These are phyloP conservation scores for Rhytidiadelphus loreus DNA, from an alignment of 225 moss, liverwort and hornwort genomes.

Conservation along the genomic window DNA sequence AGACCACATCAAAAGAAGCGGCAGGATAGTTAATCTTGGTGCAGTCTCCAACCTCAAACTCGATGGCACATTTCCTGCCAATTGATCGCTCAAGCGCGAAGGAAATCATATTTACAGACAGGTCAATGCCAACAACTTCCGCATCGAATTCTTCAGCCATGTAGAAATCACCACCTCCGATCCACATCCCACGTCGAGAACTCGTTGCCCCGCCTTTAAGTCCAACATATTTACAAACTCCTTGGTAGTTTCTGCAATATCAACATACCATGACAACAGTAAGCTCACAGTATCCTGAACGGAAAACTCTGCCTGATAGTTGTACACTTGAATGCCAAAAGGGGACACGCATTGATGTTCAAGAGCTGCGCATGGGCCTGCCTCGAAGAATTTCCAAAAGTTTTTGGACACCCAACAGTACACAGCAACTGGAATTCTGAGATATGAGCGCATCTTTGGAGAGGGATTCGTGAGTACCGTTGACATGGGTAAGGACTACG, in stretches of 20 bases:
- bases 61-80: constrained; percentile 62
- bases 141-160: constrained; percentile 82
- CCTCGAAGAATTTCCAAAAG: constrained; percentile 54
- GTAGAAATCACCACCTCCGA: constrained; percentile 95
- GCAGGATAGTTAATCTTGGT: constrained; percentile 54
- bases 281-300: not conserved
- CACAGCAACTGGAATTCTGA: constrained; percentile 73
- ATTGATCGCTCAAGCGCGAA: constrained; percentile 91
- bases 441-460: constrained; percentile 96
- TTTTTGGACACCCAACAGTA: constrained; percentile 90
- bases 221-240: constrained; percentile 63
- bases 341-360: not conserved
- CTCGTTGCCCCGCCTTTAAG: constrained; percentile 56
- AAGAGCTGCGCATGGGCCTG: constrained; percentile 18
- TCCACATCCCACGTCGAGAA: constrained; percentile 95
- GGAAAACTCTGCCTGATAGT: not conserved
- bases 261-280: not conserved
- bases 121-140: constrained; percentile 81
- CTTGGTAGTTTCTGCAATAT: constrained; percentile 67
- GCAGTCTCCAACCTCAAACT: constrained; percentile 94
- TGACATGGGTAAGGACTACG: constrained; percentile 48
- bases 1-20: constrained; percentile 78
- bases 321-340: not conserved
- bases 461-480: constrained; percentile 91
- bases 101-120: constrained; percentile 92